Conservation (phyloP, 2,329 filamentous ascomycete species). For the Diaporthe citriasiana region DNA sequence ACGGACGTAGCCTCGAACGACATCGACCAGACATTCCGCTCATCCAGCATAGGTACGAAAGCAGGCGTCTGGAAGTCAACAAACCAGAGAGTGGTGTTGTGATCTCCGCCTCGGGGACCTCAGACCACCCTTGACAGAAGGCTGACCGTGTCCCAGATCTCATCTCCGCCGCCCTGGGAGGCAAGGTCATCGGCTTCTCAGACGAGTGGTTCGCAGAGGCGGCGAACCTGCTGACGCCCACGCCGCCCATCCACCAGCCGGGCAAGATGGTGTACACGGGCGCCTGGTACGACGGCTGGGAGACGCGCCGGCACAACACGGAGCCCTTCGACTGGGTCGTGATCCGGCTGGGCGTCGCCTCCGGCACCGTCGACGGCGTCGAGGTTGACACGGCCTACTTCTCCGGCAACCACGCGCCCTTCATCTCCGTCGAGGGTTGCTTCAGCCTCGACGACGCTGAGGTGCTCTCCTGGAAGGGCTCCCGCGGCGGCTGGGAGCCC, state of each 20-base stretch:
- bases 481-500: conserved; percentile 76
- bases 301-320: conserved; percentile 76
- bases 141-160: conserved; percentile 36
- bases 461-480: conserved; percentile 73
- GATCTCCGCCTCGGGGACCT: not conserved
- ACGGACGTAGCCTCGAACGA: conserved; percentile 64
- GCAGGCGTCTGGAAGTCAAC: not conserved
- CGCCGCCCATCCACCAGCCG: conserved; percentile 71
- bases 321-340: conserved; percentile 77
- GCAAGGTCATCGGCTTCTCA: conserved; percentile 75
- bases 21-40: conserved; percentile 74
- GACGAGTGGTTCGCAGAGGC: conserved; percentile 80
- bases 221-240: conserved; percentile 74
- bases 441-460: conserved; percentile 72
- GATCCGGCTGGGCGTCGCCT: conserved; percentile 76
- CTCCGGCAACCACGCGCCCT: conserved; percentile 85
- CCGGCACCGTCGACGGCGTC: conserved; percentile 79
- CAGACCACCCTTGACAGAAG: not conserved
- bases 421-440: conserved; percentile 82
- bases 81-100: conserved; percentile 25
- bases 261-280: conserved; percentile 79
- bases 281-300: conserved; percentile 81
- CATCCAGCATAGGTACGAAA: conserved; percentile 70
- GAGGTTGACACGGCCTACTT: conserved; percentile 88
- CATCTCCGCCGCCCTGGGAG: conserved; percentile 56